A percentile compares a stretch with the other conserved stretches of the same genome.
These are phyloP conservation scores for Brettanomyces sp. DNA, from an alignment of 805 yeast genomes.

Conservation along the genomic window DNA sequence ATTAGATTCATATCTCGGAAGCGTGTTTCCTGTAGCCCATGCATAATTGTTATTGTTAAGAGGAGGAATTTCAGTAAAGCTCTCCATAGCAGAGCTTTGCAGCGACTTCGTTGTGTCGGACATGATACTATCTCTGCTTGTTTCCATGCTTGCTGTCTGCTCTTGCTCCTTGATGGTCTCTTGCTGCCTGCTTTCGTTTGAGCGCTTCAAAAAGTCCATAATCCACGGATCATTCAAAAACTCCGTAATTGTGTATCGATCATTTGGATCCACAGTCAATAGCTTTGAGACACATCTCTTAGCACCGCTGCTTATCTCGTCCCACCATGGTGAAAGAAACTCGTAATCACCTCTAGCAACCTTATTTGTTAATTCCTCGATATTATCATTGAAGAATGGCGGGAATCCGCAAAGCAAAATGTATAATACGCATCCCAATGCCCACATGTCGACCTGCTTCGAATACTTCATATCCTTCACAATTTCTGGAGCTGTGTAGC, in stretches of 20 bases:
- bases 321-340: constrained; percentile 84
- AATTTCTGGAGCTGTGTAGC: constrained; percentile 97
- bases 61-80: neutral
- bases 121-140: neutral
- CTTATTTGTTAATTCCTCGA: constrained; percentile 64
- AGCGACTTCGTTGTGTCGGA: neutral
- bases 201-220: constrained; percentile 20
- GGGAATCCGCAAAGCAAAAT: constrained; percentile 95
- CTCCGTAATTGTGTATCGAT: constrained; percentile 63
- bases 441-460: constrained; percentile 98
- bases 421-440: constrained; percentile 90
- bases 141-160: neutral
- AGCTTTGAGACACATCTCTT: constrained; percentile 59
- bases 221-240: constrained; percentile 76
- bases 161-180: neutral
- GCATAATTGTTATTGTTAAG: neutral
- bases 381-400: constrained; percentile 84
- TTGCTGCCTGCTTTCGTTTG: constrained; percentile 7
- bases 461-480: constrained; percentile 90
- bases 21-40: neutral
- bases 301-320: constrained; percentile 62
- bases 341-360: constrained; percentile 75
- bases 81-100: neutral
- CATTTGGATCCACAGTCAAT: constrained; percentile 61
- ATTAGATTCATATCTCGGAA: neutral